Conservation (phyloP, 371 early-diverging fungal species). For the Gilbertella persicaria region DNA sequence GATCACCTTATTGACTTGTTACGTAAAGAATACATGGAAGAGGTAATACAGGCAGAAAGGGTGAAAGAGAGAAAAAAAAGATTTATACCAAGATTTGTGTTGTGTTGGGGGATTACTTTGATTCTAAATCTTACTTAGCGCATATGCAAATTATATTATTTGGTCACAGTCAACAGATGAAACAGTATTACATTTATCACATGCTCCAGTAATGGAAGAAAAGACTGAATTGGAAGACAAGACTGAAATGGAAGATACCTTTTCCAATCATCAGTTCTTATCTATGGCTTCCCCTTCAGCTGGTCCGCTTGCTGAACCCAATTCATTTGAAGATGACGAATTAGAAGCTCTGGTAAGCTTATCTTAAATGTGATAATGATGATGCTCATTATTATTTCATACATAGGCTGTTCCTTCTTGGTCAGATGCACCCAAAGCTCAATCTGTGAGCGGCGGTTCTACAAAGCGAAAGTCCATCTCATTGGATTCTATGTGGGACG, state of each 20-base stretch:
- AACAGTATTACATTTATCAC: slow-evolving; percentile 28
- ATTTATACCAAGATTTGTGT: background rate
- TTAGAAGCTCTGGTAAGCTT: slow-evolving; percentile 45
- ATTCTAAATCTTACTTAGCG: slow-evolving; percentile 49
- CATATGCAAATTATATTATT: slow-evolving; percentile 34
- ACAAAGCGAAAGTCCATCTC: slow-evolving; percentile 41
- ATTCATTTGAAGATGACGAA: slow-evolving; percentile 34
- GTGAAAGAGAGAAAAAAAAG: background rate
- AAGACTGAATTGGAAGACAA: too few relatives aligned
- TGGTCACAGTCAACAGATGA: slow-evolving; percentile 49
- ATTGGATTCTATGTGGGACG: slow-evolving; percentile 46
- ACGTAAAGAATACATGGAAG: slow-evolving; percentile 6
- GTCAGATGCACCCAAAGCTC: slow-evolving; percentile 35
- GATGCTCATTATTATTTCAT: background rate
- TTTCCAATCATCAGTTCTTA: background rate
- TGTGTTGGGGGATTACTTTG: slow-evolving; percentile 14
- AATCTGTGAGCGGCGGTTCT: slow-evolving; percentile 13
- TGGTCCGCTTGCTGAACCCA: too few relatives aligned
- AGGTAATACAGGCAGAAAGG: background rate
- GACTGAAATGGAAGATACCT: background rate
- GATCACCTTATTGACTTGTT: slow-evolving; percentile 6
- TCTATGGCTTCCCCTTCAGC: background rate
- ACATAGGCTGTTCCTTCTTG: slow-evolving; percentile 47
- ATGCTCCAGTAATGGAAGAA: background rate
- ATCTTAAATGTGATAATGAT: background rate